These are phyloP conservation scores for Chaetomidium leptoderma DNA, from an alignment of 495 filamentous ascomycete genomes.

Conservation along the genomic window DNA sequence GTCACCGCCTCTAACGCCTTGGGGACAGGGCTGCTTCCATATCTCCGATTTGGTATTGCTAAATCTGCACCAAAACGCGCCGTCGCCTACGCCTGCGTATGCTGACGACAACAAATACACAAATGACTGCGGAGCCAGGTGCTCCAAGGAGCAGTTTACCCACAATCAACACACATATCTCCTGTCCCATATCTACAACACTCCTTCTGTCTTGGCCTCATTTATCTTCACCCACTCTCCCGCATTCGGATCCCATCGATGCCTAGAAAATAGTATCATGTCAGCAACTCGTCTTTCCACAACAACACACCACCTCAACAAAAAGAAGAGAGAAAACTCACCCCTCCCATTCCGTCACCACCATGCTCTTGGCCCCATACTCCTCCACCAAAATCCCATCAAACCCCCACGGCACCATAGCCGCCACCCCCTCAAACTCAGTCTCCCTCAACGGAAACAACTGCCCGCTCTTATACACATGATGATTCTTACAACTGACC, in stretches of 20 bases:
- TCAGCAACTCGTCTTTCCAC: background rate
- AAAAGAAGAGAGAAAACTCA: slow-evolving; percentile 35
- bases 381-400: slow-evolving; percentile 67
- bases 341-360: slow-evolving; percentile 59
- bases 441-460: slow-evolving; percentile 77
- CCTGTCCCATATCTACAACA: background rate
- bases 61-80: too few species aligned
- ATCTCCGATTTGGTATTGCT: too few species aligned
- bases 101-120: too few species aligned
- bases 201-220: slow-evolving; percentile 13
- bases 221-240: slow-evolving; percentile 49
- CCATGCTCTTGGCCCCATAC: slow-evolving; percentile 65
- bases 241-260: slow-evolving; percentile 41
- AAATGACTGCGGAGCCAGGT: too few species aligned
- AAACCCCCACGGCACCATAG: slow-evolving; percentile 73
- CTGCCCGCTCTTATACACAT: slow-evolving; percentile 63
- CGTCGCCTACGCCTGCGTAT: too few species aligned
- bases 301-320: background rate
- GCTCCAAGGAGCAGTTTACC: background rate
- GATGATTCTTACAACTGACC: slow-evolving; percentile 82
- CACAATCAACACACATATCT: background rate
- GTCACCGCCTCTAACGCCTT: too few species aligned
- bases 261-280: slow-evolving; percentile 32
- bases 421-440: slow-evolving; percentile 70
- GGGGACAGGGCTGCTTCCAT: too few species aligned